Conservation (phyloP, 2,329 filamentous ascomycete species). For the Cercospora citrullina region DNA sequence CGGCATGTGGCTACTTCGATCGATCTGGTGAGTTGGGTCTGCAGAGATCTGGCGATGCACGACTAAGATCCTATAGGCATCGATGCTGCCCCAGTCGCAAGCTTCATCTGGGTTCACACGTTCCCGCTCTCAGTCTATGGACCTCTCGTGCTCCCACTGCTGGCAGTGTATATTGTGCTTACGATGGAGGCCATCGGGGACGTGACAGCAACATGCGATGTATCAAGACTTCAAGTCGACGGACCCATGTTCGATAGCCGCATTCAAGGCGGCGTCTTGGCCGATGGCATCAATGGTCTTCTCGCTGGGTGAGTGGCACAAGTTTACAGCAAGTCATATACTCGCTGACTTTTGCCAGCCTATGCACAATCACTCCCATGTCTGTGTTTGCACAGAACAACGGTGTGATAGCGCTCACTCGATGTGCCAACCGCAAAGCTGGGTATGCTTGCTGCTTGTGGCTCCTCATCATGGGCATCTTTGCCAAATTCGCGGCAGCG, state of each 20-base stretch:
- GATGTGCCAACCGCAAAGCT: conserved; percentile 77
- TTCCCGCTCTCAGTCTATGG: conserved; percentile 72
- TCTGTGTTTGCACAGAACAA: conserved; percentile 82
- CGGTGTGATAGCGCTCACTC: conserved; percentile 77
- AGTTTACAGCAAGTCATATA: too few species aligned
- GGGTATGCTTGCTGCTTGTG: conserved; percentile 78
- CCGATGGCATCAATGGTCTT: conserved; percentile 68
- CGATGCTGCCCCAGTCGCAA: conserved; percentile 67
- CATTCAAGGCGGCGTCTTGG: conserved; percentile 76
- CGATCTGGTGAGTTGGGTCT: conserved; percentile 41
- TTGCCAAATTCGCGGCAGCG: conserved; percentile 78
- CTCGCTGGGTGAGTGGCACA: conserved; percentile 56
- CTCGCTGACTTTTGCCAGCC: conserved; percentile 26
- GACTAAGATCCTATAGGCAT: conserved; percentile 72
- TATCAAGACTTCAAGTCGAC: conserved; percentile 72
- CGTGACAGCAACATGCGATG: conserved; percentile 68
- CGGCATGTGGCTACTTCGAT: conserved; percentile 76
- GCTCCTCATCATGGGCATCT: conserved; percentile 76
- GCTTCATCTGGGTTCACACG: conserved; percentile 77
- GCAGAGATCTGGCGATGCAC: neutral
- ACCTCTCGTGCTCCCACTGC: conserved; percentile 69
- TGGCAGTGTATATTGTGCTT: conserved; percentile 65
- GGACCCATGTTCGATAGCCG: conserved; percentile 71
- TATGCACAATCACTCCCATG: conserved; percentile 80
- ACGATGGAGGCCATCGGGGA: conserved; percentile 70